Evolutionary conservation across 1,139 yeast genomes (phyloP), one percentile per base, ranked within the genome.

Genomic region (Debaryomyces coudertii): DNA sequence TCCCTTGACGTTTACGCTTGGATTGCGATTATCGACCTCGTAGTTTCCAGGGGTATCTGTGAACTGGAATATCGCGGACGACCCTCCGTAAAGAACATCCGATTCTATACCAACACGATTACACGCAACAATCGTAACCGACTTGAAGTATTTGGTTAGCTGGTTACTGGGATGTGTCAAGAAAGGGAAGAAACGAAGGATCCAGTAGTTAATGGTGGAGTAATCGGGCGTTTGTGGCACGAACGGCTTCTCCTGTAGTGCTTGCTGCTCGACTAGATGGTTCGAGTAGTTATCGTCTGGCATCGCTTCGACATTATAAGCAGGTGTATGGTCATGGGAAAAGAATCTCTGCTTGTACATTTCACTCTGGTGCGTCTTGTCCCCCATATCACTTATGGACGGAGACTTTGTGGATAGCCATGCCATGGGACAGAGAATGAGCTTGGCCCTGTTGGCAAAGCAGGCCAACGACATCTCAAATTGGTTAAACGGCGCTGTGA

Each of bases 371-470:
- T 28, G 33, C 15, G 44, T 9, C 24, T 53, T 54, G 34, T 60
- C 54, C 4, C 54, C 43, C 15, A 48, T 44, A 2, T 60, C 62
- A 9, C 57, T 50, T 5, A 69, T 56, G 5, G 73, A 73, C 0
- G 84, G 84, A 0, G 85, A 78, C 34, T 62, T 53, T 0, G 82
- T 73, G 42, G 84, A 83, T 41, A 89, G 69, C 98, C 98, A 92
- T 0, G 96, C 95, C 82, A 88, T 90, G 1, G 97, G 96, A 52
- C 89, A 81, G 22, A 90, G 62, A 0, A 89, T 73, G 49, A 92
- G 65, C 35, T 77, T 72, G 0, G 81, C 79, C 14, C 68, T 60
- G 43, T 82, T 76, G 1, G 66, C 57, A 28, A 70, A 62, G 48
- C 89, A 83, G 43, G 75, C 71, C 24, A 66, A 61, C 0, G 92